Evolutionary conservation across 2,329 filamentous ascomycete species (phyloP).

Genomic region (Penicillium sp.): DNA sequence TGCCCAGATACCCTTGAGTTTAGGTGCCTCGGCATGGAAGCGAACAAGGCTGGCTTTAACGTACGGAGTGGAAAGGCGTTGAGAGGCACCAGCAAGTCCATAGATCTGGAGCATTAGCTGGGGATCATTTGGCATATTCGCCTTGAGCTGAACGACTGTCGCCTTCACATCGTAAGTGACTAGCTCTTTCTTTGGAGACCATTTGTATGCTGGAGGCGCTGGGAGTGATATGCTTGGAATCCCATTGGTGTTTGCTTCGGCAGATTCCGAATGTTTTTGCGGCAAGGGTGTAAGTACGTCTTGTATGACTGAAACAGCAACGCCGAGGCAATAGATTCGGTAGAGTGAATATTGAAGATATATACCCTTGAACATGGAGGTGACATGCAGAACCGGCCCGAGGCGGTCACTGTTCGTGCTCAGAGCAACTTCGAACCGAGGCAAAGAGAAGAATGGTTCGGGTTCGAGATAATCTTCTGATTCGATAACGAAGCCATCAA

Average conservation of each 20-base stretch:
- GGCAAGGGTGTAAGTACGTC: slow-evolving; percentile 58
- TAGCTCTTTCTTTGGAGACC: slow-evolving; percentile 57
- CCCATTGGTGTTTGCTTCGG: slow-evolving; percentile 16
- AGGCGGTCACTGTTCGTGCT: slow-evolving; percentile 82
- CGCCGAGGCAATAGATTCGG: slow-evolving; percentile 83
- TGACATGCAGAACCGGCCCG: slow-evolving; percentile 83
- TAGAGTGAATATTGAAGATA: slow-evolving; percentile 89
- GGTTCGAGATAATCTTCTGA: slow-evolving; percentile 78
- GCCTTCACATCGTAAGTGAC: slow-evolving; percentile 80
- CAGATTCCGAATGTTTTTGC: slow-evolving; percentile 13
- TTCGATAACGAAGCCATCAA: slow-evolving; percentile 91
- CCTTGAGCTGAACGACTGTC: slow-evolving; percentile 81
- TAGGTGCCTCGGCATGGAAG: slow-evolving; percentile 84
- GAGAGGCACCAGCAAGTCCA: slow-evolving; percentile 74
- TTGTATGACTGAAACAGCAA: slow-evolving; percentile 73
- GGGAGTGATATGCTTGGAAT: slow-evolving; percentile 26
- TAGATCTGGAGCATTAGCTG: slow-evolving; percentile 87
- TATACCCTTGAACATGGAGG: slow-evolving; percentile 75
- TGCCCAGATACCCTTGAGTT: slow-evolving; percentile 80
- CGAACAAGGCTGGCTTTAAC: slow-evolving; percentile 72
- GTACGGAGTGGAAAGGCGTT: slow-evolving; percentile 85
- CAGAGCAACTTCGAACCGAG: slow-evolving; percentile 81
- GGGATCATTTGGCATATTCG: slow-evolving; percentile 84
- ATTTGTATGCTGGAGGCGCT: slow-evolving; percentile 24
- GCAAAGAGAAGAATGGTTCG: slow-evolving; percentile 82